A percentile compares a stretch with the other conserved stretches of the same genome.
These are phyloP conservation scores for Tetrahymena malaccensis DNA, from an alignment of 73 alveolate species.

Conservation along the genomic window DNA sequence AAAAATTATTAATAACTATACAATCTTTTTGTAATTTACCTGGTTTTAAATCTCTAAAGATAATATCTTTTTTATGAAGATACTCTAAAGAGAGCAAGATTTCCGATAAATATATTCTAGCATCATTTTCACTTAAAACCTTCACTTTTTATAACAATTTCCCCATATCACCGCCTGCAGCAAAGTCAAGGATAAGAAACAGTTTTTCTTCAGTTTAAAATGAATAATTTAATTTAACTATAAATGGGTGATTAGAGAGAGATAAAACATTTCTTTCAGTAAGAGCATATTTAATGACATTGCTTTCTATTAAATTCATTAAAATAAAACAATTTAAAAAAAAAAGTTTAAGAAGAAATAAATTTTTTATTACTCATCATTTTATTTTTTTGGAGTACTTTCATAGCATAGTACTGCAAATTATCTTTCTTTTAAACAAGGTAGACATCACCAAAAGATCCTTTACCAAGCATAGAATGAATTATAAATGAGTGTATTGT, in stretches of 20 bases:
- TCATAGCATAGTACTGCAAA: conserved; percentile 76
- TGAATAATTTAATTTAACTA: conserved; percentile 84
- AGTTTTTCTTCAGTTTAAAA: conserved; percentile 91
- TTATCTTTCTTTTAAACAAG: conserved; percentile 71
- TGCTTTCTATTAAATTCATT: conserved; percentile 30
- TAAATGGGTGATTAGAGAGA: conserved; percentile 77
- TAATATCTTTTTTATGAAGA: conserved; percentile 65
- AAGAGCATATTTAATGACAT: conserved; percentile 86
- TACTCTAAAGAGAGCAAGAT: conserved; percentile 67
- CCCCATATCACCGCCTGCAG: conserved; percentile 96
- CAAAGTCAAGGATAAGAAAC: conserved; percentile 84
- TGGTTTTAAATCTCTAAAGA: conserved; percentile 78
- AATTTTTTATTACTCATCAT: conserved; percentile 56
- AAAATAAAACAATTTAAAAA: neutral
- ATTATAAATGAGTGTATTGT: conserved; percentile 9
- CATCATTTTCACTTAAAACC: conserved; percentile 65
- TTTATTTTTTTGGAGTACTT: conserved; percentile 77
- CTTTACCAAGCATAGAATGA: conserved; percentile 63
- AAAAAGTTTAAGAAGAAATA: neutral
- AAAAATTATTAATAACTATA: neutral
- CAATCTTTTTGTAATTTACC: conserved; percentile 8
- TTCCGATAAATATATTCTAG: conserved; percentile 63
- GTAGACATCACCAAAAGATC: conserved; percentile 94
- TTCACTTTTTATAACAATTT: conserved; percentile 77
- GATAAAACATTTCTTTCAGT: conserved; percentile 89